Evolutionary conservation across 352 stramenopile species (phyloP).

Genomic region (Plasmopara viticola): DNA sequence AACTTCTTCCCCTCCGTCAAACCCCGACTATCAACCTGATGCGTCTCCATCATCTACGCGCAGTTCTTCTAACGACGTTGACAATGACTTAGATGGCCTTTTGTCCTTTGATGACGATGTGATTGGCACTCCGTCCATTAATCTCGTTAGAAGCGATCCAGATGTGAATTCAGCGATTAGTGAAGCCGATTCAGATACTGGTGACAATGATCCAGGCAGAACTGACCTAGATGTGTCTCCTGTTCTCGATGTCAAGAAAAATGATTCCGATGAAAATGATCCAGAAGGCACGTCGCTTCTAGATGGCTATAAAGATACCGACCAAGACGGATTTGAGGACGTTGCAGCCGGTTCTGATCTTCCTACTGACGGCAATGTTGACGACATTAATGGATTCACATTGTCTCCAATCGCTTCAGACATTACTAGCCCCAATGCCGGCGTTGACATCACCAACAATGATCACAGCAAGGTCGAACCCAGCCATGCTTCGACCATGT

Average conservation of each 20-base stretch:
- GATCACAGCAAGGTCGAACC: slow-evolving; percentile 9
- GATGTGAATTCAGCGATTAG: neutral
- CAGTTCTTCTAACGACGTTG: neutral
- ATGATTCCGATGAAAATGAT: neutral
- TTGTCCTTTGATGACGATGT: neutral
- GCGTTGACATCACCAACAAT: neutral
- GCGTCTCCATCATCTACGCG: slow-evolving; percentile 6
- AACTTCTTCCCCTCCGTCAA: slow-evolving; percentile 14
- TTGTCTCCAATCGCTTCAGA: slow-evolving; percentile 31
- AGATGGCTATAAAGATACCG: neutral
- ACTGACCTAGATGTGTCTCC: neutral
- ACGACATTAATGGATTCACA: slow-evolving; percentile 17
- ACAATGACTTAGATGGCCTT: neutral
- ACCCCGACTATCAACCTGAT: slow-evolving; percentile 2
- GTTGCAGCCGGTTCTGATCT: neutral
- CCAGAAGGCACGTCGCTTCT: slow-evolving; percentile 1
- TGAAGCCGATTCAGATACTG: neutral
- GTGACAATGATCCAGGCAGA: neutral
- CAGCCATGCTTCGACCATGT: slow-evolving; percentile 13
- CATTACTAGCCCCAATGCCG: slow-evolving; percentile 9
- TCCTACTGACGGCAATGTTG: slow-evolving; percentile 13
- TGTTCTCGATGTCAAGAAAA: neutral
- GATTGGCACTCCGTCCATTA: neutral
- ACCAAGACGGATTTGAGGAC: neutral
- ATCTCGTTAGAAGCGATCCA: neutral